phyloP scores from a whole-genome alignment of 164 flowering plant species.

The Magnolia changhungtana region DNA sequence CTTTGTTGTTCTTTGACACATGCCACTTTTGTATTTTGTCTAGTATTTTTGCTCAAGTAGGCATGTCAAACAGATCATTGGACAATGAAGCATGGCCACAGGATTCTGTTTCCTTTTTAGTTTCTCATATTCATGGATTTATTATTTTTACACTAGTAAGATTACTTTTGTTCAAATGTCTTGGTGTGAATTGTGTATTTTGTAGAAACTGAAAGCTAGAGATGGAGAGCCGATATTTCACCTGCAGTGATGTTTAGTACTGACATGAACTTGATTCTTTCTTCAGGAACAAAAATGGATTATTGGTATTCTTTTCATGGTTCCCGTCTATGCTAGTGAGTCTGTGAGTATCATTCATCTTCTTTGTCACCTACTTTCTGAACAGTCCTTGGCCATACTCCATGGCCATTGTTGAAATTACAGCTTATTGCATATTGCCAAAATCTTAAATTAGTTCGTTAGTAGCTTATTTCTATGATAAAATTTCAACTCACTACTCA shows the following conservation, averaged over 20 bases:
- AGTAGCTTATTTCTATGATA: too few species aligned
- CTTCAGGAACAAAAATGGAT: slow-evolving; percentile 83
- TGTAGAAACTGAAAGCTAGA: too few species aligned
- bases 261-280: not conserved
- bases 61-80: not conserved
- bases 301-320: slow-evolving; percentile 76
- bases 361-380: not conserved
- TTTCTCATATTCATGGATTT: too few species aligned
- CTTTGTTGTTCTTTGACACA: too few species aligned
- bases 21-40: not conserved
- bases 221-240: not conserved
- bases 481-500: too few species aligned
- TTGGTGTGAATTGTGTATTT: too few species aligned
- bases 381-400: not conserved
- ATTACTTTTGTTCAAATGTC: not conserved
- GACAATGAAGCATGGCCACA: not conserved
- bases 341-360: slow-evolving; percentile 53
- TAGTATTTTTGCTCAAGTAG: not conserved
- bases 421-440: too few species aligned
- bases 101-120: not conserved
- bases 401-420: too few species aligned
- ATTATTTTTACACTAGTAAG: too few species aligned
- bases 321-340: slow-evolving; percentile 78
- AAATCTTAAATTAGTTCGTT: too few species aligned
- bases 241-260: not conserved